phyloP scores from a whole-genome alignment of 305 asterid species.

The Solanum chacoense region DNA sequence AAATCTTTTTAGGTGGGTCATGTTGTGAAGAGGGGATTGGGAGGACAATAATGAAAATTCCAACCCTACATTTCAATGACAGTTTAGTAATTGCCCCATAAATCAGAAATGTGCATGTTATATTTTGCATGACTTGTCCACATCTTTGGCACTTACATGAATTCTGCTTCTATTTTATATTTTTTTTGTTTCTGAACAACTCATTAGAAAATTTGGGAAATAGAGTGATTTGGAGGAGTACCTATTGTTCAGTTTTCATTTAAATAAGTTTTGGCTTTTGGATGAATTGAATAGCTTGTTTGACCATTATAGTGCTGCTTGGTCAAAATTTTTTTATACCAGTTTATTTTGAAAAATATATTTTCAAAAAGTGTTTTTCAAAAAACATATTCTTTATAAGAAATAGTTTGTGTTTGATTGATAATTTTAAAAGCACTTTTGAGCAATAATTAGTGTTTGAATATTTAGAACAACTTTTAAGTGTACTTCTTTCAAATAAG shows the following conservation, averaged over 20 bases:
- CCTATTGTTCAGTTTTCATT: background rate
- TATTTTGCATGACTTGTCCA: background rate
- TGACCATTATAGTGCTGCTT: background rate
- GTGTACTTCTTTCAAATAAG: background rate
- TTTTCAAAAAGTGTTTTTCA: background rate
- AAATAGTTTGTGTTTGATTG: background rate
- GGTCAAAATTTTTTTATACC: background rate
- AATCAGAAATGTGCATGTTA: background rate
- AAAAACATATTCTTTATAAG: fast-evolving
- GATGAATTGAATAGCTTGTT: background rate
- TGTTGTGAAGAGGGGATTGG: background rate
- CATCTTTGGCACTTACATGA: background rate
- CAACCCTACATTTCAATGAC: background rate
- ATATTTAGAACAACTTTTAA: too few species aligned
- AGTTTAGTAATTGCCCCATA: background rate
- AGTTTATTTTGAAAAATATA: background rate
- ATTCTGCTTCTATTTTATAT: background rate
- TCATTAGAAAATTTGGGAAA: background rate
- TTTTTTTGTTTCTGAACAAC: background rate
- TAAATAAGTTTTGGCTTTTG: background rate
- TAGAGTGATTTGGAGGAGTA: background rate
- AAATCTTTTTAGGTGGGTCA: background rate
- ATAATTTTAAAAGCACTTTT: background rate
- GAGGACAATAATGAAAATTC: background rate
- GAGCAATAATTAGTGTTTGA: too few species aligned